Base-by-base conservation (phyloP, 768 basidiomycete genomes). In the Polyporus arcularius region DNA sequence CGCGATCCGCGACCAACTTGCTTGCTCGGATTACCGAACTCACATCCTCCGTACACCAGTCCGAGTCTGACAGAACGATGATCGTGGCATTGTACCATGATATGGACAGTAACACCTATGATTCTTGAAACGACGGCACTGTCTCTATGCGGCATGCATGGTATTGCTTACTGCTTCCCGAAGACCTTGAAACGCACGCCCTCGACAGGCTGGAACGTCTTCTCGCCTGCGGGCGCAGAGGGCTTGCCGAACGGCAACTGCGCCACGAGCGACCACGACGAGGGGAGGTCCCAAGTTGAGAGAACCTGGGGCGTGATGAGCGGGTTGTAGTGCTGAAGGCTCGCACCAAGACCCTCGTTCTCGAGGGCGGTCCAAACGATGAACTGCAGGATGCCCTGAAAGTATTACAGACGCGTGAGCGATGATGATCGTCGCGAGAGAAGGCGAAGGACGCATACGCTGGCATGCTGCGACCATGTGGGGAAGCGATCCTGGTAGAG, bases 301-400 rank as follows among this genome's bases (percentile, higher is more conserved):
- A 54, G 53, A 42, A 67, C 66, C 63, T 62, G 58, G 38, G 60
- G 26, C 45, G 60, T 43, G 52, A 67, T 64, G 60, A 67, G 60
- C 38, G 63, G 63, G 66, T 67, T 67, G 63, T 67, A 67, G 61
- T 67, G 66, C 66, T 67, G 65, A 45, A 67, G 66, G 28, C 57
- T 56, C 7, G 66, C 66, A 45, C 66, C 66, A 42, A 67, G 60
- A 21, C 66, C 66, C 60, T 67, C 66, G 46, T 45, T 42, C 60
- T 64, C 66, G 52, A 67, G 66, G 46, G 66, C 66, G 40, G 63
- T 67, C 66, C 66, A 67, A 42, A 63, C 47, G 57, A 63, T 57
- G 58, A 64, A 67, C 61, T 67, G 66, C 38, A 67, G 58, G 46
- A 67, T 67, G 15, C 51, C 66, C 57, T 60, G 58, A 50, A 26